phyloP scores from a whole-genome alignment of 495 filamentous ascomycete genomes.

The Parachaetomium inaequale region DNA sequence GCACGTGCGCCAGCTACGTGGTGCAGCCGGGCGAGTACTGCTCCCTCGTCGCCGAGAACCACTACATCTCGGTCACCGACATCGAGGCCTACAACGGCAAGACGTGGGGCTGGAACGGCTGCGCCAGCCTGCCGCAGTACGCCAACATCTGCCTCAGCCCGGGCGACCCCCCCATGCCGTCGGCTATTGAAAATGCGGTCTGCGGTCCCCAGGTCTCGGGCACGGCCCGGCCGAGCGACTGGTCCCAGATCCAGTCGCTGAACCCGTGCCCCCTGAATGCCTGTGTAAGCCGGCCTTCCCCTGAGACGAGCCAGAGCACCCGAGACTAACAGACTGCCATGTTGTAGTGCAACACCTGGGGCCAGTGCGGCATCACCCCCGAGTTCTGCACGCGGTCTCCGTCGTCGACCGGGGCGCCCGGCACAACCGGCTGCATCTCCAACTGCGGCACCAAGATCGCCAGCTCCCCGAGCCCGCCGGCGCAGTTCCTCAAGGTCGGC shows the following conservation, averaged over 20 bases:
- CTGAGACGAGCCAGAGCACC: too few species aligned
- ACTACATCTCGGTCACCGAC: conserved; percentile 34
- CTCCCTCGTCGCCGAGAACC: conserved; percentile 24
- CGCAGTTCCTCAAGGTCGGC: conserved; percentile 14
- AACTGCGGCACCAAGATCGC: conserved; percentile 46
- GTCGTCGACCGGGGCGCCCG: conserved; percentile 36
- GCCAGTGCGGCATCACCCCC: conserved; percentile 46
- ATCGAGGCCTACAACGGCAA: conserved; percentile 42
- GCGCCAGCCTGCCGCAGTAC: conserved; percentile 29
- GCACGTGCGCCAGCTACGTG: conserved; percentile 39
- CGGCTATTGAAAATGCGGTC: conserved; percentile 32
- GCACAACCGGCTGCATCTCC: conserved; percentile 48
- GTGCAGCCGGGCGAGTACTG: conserved; percentile 38
- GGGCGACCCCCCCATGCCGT: conserved; percentile 47
- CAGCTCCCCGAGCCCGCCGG: conserved; percentile 11
- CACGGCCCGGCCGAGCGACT: conserved; percentile 23
- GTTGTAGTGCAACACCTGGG: conserved; percentile 36
- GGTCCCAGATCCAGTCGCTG: conserved; percentile 19
- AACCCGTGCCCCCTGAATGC: conserved; percentile 41
- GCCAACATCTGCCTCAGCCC: conserved; percentile 47
- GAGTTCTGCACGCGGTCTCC: conserved; percentile 46
- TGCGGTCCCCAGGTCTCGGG: conserved; percentile 48
- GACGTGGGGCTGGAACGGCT: conserved; percentile 52
- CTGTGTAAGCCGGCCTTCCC: conserved; percentile 15
- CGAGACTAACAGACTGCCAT: neutral